Evolutionary conservation across 208 protist species (phyloP), one percentile per base, ranked within the genome.

Genomic region (Polymyxa betae): DNA sequence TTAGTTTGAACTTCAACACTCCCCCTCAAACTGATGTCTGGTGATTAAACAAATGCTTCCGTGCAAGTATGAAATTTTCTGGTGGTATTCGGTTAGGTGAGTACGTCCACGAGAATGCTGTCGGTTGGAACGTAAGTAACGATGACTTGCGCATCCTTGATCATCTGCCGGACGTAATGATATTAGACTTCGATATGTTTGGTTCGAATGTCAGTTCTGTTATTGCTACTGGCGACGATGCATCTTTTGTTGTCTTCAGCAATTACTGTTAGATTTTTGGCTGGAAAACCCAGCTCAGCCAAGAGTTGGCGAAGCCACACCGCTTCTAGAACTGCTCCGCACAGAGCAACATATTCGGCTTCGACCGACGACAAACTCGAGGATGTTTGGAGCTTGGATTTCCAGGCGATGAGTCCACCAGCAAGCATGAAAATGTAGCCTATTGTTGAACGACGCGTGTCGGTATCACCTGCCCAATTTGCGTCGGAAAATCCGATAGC

Each of bases 221-320:
- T 66, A 29, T 66, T 66, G 20, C 29, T 66, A 16, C 20, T 66
- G 54, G 29, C 20, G 16, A 32, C 29, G 54, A 66, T 29, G 54
- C 54, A 66, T n/a, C 20, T 29, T 16, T 66, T 29, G 54, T 66
- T 66, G 54, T 66, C 54, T 66, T 66, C 54, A 66, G 16, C 16
- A 16, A 66, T 29, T 66, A 29, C 29, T 29, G 54, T 66, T 66
- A 29, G 54, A 32, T 29, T 66, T 29, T 16, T 66, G 16, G 16
- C 20, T 12, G 20, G 77, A 29, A 88, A 32, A 29, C 77, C 77
- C 20, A 88, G 10, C 29, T 38, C 77, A 20, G 29, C 77, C 20
- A 88, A 38, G 12, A 88, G 77, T 88, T 43, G 77, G 38, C 77
- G 77, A 43, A 88, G 77, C 77, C 77, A 88, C 32, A 88, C 38